A percentile compares a stretch with the other conserved stretches of the same genome.
Evolutionary conservation across 306 rosid genomes (phyloP).

Genomic region (Boehmeria nivea): DNA sequence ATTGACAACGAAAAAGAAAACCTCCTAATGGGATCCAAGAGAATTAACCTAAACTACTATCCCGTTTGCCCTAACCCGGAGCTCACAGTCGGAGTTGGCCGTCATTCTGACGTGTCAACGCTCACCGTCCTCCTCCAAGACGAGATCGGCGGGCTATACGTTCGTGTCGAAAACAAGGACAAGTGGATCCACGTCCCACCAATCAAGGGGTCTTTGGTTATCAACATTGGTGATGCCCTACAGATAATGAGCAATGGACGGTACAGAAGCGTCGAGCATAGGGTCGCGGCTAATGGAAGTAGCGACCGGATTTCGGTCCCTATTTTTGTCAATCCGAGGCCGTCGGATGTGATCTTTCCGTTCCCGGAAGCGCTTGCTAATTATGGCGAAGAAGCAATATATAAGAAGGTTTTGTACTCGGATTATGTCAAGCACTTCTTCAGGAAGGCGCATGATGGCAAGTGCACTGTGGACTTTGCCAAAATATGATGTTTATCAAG

Average conservation of each 20-base stretch:
- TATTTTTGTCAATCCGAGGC: constrained; percentile 49
- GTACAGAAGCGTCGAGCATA: constrained; percentile 56
- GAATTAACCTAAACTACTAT: constrained; percentile 50
- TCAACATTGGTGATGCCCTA: constrained; percentile 54
- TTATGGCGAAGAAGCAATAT: constrained; percentile 33
- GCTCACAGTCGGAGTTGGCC: constrained; percentile 44
- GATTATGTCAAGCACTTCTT: constrained; percentile 56
- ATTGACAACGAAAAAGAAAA: constrained; percentile 30
- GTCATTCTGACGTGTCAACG: constrained; percentile 55
- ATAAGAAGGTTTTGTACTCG: constrained; percentile 40
- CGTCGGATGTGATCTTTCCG: constrained; percentile 32
- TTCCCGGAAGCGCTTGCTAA: constrained; percentile 34
- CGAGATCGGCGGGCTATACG: constrained; percentile 48
- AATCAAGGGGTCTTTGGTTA: constrained; percentile 37
- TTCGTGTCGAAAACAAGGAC: neutral
- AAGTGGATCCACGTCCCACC: constrained; percentile 53
- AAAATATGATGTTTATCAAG: constrained; percentile 14
- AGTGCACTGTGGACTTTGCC: constrained; percentile 45
- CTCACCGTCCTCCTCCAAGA: constrained; percentile 57
- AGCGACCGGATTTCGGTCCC: constrained; percentile 47
- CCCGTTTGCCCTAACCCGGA: constrained; percentile 51
- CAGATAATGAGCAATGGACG: constrained; percentile 61
- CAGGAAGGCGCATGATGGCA: constrained; percentile 54
- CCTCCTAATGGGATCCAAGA: constrained; percentile 43
- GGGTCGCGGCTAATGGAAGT: constrained; percentile 41